phyloP scores from a whole-genome alignment of 345 rosid species.

The Citropsis articulata region DNA sequence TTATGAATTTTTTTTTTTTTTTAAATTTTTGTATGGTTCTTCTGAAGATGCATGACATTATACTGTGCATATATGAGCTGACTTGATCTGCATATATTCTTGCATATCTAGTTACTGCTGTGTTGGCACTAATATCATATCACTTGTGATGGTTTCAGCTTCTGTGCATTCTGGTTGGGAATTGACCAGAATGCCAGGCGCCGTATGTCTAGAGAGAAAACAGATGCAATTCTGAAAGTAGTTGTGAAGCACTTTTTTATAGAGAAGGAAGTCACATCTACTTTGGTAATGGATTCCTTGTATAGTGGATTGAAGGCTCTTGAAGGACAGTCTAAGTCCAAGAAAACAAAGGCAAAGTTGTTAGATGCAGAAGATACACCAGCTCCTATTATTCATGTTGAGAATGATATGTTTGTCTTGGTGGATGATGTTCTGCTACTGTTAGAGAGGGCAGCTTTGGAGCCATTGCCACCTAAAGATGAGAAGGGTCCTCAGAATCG shows the following conservation, averaged over 20 bases:
- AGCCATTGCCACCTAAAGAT: slow-evolving; percentile 81
- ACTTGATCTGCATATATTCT: background rate
- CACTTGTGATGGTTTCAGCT: slow-evolving; percentile 47
- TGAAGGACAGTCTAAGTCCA: slow-evolving; percentile 70
- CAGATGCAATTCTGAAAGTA: slow-evolving; percentile 71
- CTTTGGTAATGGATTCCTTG: slow-evolving; percentile 98
- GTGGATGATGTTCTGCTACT: slow-evolving; percentile 77
- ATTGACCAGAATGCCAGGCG: slow-evolving; percentile 68
- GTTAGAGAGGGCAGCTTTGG: slow-evolving; percentile 76
- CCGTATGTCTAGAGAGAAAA: slow-evolving; percentile 79
- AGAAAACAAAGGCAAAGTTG: slow-evolving; percentile 52
- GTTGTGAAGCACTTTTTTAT: slow-evolving; percentile 87
- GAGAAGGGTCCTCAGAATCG: slow-evolving; percentile 85
- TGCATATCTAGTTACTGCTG: background rate
- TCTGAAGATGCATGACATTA: background rate
- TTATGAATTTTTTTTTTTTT: background rate
- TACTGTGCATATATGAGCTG: background rate
- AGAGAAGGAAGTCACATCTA: slow-evolving; percentile 92
- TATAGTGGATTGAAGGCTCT: slow-evolving; percentile 96
- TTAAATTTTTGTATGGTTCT: slow-evolving; percentile 5
- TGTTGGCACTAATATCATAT: slow-evolving; percentile 2
- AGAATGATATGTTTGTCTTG: slow-evolving; percentile 73
- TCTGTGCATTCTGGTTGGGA: slow-evolving; percentile 79
- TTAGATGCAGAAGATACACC: slow-evolving; percentile 62
- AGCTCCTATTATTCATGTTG: slow-evolving; percentile 71